Percentiles rank a stretch among this genome's conserved stretches.
These are phyloP conservation scores for Orbilia oligospora DNA, from an alignment of 2,329 filamentous ascomycete genomes.

Conservation along the genomic window DNA sequence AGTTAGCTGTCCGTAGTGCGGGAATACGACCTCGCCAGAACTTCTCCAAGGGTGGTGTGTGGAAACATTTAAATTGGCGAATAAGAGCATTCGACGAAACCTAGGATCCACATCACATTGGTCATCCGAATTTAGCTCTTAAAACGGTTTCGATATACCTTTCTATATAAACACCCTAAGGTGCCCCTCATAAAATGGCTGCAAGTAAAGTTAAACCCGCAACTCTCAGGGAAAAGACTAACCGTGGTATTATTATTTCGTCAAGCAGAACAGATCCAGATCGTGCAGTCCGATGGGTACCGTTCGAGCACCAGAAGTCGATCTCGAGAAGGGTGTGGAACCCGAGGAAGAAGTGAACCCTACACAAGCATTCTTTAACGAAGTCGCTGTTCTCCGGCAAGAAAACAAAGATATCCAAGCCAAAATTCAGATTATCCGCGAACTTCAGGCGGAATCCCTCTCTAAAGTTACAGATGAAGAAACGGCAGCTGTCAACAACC, in stretches of 20 bases:
- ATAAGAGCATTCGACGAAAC: neutral
- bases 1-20: neutral
- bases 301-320: constrained; percentile 6
- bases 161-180: constrained; percentile 20
- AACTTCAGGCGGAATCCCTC: constrained; percentile 79
- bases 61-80: neutral
- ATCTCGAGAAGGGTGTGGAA: constrained; percentile 13
- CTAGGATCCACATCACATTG: constrained; percentile 11
- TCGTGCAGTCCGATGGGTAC: constrained; percentile 34
- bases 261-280: constrained; percentile 12
- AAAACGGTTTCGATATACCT: constrained; percentile 9
- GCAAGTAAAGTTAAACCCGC: neutral
- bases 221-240: neutral
- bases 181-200: constrained; percentile 25
- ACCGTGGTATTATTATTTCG: neutral
- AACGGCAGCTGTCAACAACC: constrained; percentile 76
- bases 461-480: constrained; percentile 80
- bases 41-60: constrained; percentile 13
- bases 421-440: constrained; percentile 79
- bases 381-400: constrained; percentile 30
- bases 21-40: constrained; percentile 1
- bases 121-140: constrained; percentile 10
- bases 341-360: constrained; percentile 11
- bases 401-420: constrained; percentile 72
- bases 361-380: constrained; percentile 37